Evolutionary conservation across 352 stramenopile genomes (phyloP), one percentile per base, ranked within the genome.

Genomic region (Aphanomyces stellatus): DNA sequence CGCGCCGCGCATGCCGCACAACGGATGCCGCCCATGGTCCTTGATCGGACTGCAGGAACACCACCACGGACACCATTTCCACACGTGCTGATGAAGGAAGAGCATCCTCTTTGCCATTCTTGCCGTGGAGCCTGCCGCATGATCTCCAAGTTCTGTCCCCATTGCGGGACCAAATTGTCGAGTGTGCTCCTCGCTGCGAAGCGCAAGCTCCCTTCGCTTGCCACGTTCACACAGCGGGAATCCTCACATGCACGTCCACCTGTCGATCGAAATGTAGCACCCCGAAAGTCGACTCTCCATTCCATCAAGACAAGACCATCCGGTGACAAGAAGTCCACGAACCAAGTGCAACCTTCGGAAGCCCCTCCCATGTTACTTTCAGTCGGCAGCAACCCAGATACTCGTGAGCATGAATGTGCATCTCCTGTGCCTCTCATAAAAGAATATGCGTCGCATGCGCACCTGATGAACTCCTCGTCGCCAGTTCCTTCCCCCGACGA

Each of bases 141-240:
- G 30, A 67, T 67, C 11, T 37, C 60, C 5, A 48, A 49, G 2
- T 67, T 67, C 28, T 67, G 60, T 49, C 60, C 60, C 11, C 30
- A 37, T 19, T 67, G 60, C 49, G 60, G 60, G 6, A 31, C 60
- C 40, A 67, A 67, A 30, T 5, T 37, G n/a, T 57, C 49, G 22
- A 57, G 49, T 24, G 25, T 37, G 30, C 30, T 57, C 30, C 49
- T 57, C 30, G 49, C 49, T 5, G 25, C 49, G 19, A 30, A 35
- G 10, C 25, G 49, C 13, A 57, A 57, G 49, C 30, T 57, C 25
- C 49, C 49, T 1, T 22, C 49, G 15, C 49, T 57, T n/a, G 25
- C 19, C 19, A 19, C 13, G 13, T 57, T 57, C 49, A 57, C 49
- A 1, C 22, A 57, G 28, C 25, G 7, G 11, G 1, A 0, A 34